Percentiles rank a stretch among this genome's conserved stretches.
These are phyloP conservation scores for Zangia roseola DNA, from an alignment of 768 basidiomycete species.

Conservation along the genomic window DNA sequence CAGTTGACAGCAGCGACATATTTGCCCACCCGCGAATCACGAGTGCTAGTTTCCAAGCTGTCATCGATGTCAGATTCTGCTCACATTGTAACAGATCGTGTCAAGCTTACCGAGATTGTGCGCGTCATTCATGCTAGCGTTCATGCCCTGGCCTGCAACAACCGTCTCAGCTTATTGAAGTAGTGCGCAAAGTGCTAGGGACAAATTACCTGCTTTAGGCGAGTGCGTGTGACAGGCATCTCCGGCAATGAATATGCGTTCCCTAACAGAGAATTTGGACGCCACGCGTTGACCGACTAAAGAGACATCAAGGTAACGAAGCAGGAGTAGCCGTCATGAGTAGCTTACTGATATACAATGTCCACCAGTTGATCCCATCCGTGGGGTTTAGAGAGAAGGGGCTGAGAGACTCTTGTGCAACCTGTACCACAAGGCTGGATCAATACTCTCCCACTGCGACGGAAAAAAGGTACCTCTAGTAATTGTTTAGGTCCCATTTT, in stretches of 20 bases:
- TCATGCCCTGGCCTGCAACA: constrained; percentile 49
- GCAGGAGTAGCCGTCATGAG: background rate
- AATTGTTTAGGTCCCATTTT: constrained; percentile 39
- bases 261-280: constrained; percentile 43
- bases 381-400: constrained; percentile 38
- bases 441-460: background rate
- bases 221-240: constrained; percentile 52
- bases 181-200: background rate
- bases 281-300: constrained; percentile 58
- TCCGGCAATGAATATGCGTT: constrained; percentile 57
- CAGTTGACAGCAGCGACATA: constrained; percentile 44
- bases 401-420: constrained; percentile 38
- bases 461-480: constrained; percentile 31
- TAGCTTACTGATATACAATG: constrained; percentile 45
- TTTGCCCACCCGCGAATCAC: constrained; percentile 50
- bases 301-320: background rate
- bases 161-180: constrained; percentile 13
- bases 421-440: constrained; percentile 17
- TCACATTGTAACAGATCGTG: background rate
- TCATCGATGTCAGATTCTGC: background rate
- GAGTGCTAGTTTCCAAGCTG: constrained; percentile 53
- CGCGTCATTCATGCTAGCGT: constrained; percentile 52
- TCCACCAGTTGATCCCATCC: constrained; percentile 47
- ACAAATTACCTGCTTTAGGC: constrained; percentile 38
- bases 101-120: constrained; percentile 45